These are phyloP conservation scores for Fusarium nurragi DNA, from an alignment of 2,329 filamentous ascomycete species.

Conservation along the genomic window DNA sequence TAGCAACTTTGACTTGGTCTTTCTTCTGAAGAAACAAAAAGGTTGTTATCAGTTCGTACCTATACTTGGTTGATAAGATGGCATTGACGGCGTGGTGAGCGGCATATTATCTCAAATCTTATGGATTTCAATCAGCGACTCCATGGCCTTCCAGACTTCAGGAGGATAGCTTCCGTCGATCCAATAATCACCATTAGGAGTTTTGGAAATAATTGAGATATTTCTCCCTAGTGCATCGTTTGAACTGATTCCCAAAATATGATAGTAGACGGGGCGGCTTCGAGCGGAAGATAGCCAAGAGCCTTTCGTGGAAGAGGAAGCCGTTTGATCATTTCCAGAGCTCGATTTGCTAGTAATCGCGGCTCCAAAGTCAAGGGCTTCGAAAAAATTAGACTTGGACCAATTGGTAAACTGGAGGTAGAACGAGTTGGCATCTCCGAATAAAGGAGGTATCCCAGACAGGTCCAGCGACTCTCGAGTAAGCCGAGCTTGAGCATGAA, in stretches of 20 bases:
- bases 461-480: neutral
- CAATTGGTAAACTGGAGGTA: neutral
- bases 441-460: conserved; percentile 8
- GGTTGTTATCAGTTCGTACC: too few species aligned
- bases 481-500: conserved; percentile 10
- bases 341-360: neutral
- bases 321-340: too few species aligned
- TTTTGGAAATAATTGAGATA: neutral
- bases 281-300: neutral
- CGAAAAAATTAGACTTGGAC: neutral
- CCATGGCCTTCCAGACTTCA: conserved; percentile 15
- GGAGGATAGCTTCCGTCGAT: conserved; percentile 2
- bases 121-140: neutral
- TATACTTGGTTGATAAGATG: too few species aligned
- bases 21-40: too few species aligned
- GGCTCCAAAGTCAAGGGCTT: neutral
- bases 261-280: conserved; percentile 17
- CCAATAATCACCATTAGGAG: conserved; percentile 10
- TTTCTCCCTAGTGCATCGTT: conserved; percentile 15
- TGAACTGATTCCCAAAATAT: neutral
- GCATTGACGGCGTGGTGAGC: too few species aligned
- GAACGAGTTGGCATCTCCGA: conserved; percentile 5
- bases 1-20: too few species aligned
- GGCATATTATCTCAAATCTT: neutral
- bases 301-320: neutral